Evolutionary conservation across 768 basidiomycete species (phyloP).

Genomic region (Gelatoporia subvermispora): DNA sequence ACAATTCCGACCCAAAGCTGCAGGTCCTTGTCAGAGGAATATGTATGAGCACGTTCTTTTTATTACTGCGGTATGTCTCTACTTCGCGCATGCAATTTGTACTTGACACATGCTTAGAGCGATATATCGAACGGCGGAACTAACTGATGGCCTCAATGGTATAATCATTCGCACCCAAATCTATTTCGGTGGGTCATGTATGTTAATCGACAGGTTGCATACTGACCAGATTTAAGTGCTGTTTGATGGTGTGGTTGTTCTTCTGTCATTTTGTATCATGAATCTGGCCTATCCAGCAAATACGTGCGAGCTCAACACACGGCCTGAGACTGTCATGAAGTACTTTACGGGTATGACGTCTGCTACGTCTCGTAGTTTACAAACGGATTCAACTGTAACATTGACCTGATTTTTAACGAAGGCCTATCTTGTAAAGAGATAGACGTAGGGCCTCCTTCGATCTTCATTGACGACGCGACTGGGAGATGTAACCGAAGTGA

Average conservation of each 20-base stretch:
- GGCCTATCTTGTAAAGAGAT: too few species aligned
- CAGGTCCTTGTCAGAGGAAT: constrained; percentile 23
- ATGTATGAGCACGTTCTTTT: constrained; percentile 17
- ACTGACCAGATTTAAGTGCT: neutral
- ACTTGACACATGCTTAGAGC: constrained; percentile 21
- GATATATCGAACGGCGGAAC: constrained; percentile 45
- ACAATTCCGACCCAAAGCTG: constrained; percentile 15
- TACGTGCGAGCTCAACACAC: too few species aligned
- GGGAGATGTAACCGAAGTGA: too few species aligned
- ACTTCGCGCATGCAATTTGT: constrained; percentile 3
- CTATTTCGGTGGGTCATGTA: constrained; percentile 35
- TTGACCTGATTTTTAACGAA: too few species aligned
- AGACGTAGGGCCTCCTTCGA: too few species aligned
- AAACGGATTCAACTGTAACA: too few species aligned
- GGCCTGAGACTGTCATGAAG: too few species aligned
- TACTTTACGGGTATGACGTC: too few species aligned
- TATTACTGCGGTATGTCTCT: constrained; percentile 25
- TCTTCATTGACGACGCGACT: too few species aligned
- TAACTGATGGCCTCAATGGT: constrained; percentile 46
- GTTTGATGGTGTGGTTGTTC: constrained; percentile 29
- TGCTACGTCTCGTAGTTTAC: too few species aligned
- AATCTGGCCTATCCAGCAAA: constrained; percentile 29
- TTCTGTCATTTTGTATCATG: constrained; percentile 25
- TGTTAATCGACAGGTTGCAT: too few species aligned
- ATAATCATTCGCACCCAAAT: constrained; percentile 41